Base-by-base conservation (phyloP, 371 early-diverging fungal species). In the Haplosporangium sp. region DNA sequence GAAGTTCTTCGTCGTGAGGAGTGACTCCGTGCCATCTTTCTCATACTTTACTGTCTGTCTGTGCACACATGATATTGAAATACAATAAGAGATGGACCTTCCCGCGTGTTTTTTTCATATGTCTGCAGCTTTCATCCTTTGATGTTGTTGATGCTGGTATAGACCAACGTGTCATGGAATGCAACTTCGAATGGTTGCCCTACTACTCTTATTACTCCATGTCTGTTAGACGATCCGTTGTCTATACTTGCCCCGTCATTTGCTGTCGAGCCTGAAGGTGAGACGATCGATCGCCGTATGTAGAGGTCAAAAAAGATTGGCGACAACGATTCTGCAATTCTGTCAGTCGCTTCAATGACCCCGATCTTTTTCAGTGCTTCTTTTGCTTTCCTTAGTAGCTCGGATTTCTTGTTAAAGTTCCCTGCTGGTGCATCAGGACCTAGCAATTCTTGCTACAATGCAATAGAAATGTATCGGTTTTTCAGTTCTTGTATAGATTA, bases 221-320 rank as follows among this genome's bases (percentile, higher is more conserved):
- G 29, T 29, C 29, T 4, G 29, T 4, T 29, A 4, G 29, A 29
- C 29, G 29, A 29, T 29, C 29, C 29, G 29, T 29, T 29, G 29
- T 29, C 29, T 29, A 29, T 29, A 29, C 29, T 29, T 29, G 54
- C 6, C 29, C 5, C 36, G 37, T 13, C 10, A 10, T 55, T 21
- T 36, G 18, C 51, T 48, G 20, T 45, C 5, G 37, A 20, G 18
- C 4, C 50, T 18, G 10, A 7, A 16, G 20, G 18, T 9, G 16
- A 9, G 13, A 18, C 48, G 47, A 42, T 4, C n/a, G 36, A 11
- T 42, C 54, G 53, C 20, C 54, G 60, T 29, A 70, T n/a, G 29
- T 54, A 64, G 55, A 53, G 59, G 42, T 70, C 69, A 50, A 69
- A 63, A 16, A 38, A 59, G 37, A 61, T 59, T 37, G 63, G 14